Percentiles rank a stretch among this genome's conserved stretches.
These are phyloP conservation scores for Cicer arietinum DNA, from an alignment of 306 rosid species.

Conservation along the genomic window DNA sequence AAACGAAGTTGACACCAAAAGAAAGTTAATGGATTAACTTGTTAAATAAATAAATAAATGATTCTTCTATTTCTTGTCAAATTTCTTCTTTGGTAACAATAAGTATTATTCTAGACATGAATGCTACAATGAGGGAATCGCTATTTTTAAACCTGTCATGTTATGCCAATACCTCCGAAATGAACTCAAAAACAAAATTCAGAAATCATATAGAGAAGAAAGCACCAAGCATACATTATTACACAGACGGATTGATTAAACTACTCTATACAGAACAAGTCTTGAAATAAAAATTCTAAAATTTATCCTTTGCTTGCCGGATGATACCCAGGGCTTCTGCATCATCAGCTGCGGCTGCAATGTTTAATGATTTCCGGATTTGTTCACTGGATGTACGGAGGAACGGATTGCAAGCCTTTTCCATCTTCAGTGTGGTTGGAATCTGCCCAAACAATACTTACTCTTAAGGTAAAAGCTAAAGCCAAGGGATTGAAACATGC, in stretches of 20 bases:
- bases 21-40: no score
- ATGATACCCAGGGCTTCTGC: constrained; percentile 75
- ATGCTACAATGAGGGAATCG: neutral
- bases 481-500: neutral
- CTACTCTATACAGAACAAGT: constrained; percentile 47
- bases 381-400: constrained; percentile 71
- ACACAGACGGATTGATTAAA: constrained; percentile 30
- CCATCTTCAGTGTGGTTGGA: constrained; percentile 72
- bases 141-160: neutral
- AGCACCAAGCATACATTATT: constrained; percentile 31
- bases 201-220: constrained; percentile 31
- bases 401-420: constrained; percentile 87
- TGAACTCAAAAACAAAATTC: constrained; percentile 33
- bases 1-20: no score
- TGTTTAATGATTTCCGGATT: constrained; percentile 64
- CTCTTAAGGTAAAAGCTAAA: constrained; percentile 16
- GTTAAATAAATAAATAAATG: no score
- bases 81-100: no score
- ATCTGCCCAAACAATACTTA: constrained; percentile 52
- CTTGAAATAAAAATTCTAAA: constrained; percentile 46
- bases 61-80: no score
- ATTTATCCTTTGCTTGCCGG: constrained; percentile 75
- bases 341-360: constrained; percentile 66
- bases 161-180: constrained; percentile 1
- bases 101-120: neutral